These are phyloP conservation scores for Candida xyloterini DNA, from an alignment of 805 yeast species.

Conservation along the genomic window DNA sequence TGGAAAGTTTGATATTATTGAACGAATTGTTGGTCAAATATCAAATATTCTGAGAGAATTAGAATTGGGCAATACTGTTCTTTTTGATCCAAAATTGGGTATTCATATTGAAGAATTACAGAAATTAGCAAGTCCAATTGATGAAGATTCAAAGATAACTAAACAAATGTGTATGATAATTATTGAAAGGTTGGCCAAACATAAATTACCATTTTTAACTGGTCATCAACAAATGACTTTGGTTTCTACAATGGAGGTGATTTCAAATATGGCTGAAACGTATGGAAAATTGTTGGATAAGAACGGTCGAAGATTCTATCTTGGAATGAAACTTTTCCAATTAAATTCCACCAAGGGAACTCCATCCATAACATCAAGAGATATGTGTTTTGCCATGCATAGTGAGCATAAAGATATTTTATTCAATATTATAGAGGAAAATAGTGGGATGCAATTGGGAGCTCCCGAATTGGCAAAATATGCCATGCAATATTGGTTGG, in stretches of 20 bases:
- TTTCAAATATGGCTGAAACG: slow-evolving; percentile 50
- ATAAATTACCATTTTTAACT: slow-evolving; percentile 74
- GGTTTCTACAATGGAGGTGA: slow-evolving; percentile 62
- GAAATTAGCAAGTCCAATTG: slow-evolving; percentile 20
- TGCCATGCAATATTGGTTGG: slow-evolving; percentile 73
- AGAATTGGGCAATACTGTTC: slow-evolving; percentile 34
- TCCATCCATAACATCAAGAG: slow-evolving; percentile 63
- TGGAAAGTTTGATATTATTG: slow-evolving; percentile 54
- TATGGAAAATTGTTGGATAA: slow-evolving; percentile 46
- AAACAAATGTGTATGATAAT: slow-evolving; percentile 43
- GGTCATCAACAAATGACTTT: slow-evolving; percentile 90
- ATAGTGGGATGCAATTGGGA: slow-evolving; percentile 41
- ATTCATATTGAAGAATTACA: slow-evolving; percentile 23
- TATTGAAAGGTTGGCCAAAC: slow-evolving; percentile 56
- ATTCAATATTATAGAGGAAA: slow-evolving; percentile 46
- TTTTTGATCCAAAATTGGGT: slow-evolving; percentile 27
- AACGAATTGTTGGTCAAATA: slow-evolving; percentile 53
- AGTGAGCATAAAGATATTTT: slow-evolving; percentile 73
- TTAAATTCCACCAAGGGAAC: slow-evolving; percentile 34
- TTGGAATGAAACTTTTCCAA: slow-evolving; percentile 68
- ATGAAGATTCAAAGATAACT: slow-evolving; percentile 23
- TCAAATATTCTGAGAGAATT: slow-evolving; percentile 53
- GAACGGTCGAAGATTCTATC: slow-evolving; percentile 67
- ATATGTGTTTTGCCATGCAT: slow-evolving; percentile 83
- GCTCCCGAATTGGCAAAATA: slow-evolving; percentile 62